Conservation (phyloP, 1,139 yeast species). For the Chernovozyma aurita region DNA sequence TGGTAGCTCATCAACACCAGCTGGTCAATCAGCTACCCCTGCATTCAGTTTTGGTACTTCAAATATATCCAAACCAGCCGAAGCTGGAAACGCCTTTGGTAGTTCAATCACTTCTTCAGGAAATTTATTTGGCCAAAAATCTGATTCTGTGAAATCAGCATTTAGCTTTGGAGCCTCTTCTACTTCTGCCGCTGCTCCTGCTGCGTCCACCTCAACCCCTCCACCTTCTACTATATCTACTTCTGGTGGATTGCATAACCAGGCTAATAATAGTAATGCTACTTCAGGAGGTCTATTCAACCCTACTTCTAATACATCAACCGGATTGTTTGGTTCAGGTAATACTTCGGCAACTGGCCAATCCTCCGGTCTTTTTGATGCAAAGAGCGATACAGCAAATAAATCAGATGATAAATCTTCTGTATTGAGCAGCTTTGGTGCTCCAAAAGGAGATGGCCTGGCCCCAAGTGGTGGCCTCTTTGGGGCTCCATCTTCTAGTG, state of each 20-base stretch:
- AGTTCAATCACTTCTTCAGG: conserved; percentile 12
- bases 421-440: too few relatives aligned
- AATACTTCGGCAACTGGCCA: background rate
- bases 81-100: background rate
- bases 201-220: background rate
- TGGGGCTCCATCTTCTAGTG: too few relatives aligned
- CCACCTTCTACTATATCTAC: background rate
- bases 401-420: background rate
- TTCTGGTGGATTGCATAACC: background rate
- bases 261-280: background rate
- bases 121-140: conserved; percentile 11
- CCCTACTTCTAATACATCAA: background rate
- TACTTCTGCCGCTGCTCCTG: conserved; percentile 1
- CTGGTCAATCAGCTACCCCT: conserved; percentile 7
- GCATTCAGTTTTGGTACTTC: conserved; percentile 22
- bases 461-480: conserved; percentile 11
- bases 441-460: background rate
- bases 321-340: background rate
- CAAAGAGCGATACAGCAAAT: background rate
- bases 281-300: background rate
- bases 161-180: conserved; percentile 5
- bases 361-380: background rate
- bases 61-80: too few relatives aligned
- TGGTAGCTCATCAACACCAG: conserved; percentile 14
- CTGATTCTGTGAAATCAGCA: conserved; percentile 7